phyloP scores from a whole-genome alignment of 208 protist genomes.

The Crithidia brevicula region DNA sequence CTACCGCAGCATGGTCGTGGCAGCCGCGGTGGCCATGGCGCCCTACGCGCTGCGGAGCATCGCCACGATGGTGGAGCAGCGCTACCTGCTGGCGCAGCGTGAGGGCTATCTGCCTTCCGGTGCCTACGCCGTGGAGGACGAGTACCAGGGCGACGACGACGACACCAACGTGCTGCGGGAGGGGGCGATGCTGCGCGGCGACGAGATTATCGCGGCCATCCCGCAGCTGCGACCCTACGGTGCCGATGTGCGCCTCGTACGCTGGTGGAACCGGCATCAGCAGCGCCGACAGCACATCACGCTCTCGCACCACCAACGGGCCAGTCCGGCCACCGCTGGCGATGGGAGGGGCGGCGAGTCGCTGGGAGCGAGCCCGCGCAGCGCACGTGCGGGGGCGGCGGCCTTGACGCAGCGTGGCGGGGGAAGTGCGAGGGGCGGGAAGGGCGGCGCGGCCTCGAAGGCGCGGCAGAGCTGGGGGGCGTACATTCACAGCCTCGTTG shows the following conservation, averaged over 20 bases:
- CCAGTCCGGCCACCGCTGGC: not conserved
- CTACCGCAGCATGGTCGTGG: conserved; percentile 25
- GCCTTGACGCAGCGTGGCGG: not conserved
- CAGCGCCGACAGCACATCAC: conserved; percentile 32
- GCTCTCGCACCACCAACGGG: conserved; percentile 7
- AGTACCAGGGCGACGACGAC: conserved; percentile 28
- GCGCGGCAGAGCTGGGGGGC: not conserved
- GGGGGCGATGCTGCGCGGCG: conserved; percentile 65
- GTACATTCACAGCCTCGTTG: not conserved
- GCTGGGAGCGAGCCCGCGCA: not conserved
- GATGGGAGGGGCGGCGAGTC: not conserved
- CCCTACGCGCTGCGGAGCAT: conserved; percentile 30
- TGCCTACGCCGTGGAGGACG: conserved; percentile 32
- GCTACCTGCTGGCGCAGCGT: conserved; percentile 28
- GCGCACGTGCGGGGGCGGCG: not conserved
- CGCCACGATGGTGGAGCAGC: conserved; percentile 19
- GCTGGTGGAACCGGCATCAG: conserved; percentile 62
- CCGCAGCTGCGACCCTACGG: conserved; percentile 68
- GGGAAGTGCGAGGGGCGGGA: not conserved
- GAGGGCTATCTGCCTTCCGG: conserved; percentile 35
- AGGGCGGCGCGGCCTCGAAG: not conserved
- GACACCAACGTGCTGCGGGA: conserved; percentile 40
- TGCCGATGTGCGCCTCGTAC: conserved; percentile 59
- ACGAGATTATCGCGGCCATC: conserved; percentile 72
- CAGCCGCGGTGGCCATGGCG: conserved; percentile 16